Conservation (phyloP, 2,329 filamentous ascomycete genomes). For the Penicillium expansum region DNA sequence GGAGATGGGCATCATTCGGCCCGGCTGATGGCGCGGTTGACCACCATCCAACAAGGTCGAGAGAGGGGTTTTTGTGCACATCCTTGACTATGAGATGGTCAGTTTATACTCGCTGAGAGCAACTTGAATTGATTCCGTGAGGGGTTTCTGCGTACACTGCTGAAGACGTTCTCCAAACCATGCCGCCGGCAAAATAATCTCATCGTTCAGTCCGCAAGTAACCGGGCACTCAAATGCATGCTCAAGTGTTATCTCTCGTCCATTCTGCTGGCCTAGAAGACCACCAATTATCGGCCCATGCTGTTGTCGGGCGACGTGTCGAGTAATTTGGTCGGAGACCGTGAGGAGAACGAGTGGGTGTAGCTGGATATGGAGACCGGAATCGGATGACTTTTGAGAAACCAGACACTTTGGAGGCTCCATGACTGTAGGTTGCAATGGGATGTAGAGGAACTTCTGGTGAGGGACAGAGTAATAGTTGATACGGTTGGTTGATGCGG, state of each 20-base stretch:
- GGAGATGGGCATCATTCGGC: constrained; percentile 64
- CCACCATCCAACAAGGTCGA: constrained; percentile 92
- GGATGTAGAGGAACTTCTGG: neutral
- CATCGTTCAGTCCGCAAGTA: constrained; percentile 50
- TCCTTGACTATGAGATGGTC: constrained; percentile 66
- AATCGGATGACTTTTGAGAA: constrained; percentile 68
- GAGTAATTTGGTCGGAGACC: constrained; percentile 93
- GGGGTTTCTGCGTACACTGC: constrained; percentile 64
- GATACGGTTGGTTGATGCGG: constrained; percentile 14
- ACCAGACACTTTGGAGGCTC: constrained; percentile 57
- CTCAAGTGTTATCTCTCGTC: constrained; percentile 85
- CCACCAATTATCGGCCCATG: constrained; percentile 77
- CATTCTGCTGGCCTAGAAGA: constrained; percentile 87
- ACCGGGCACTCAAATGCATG: constrained; percentile 84
- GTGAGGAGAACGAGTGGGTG: constrained; percentile 94
- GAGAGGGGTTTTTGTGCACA: constrained; percentile 77
- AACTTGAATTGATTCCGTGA: neutral
- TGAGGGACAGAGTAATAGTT: constrained; percentile 9
- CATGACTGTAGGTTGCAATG: constrained; percentile 45
- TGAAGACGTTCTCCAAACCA: constrained; percentile 79
- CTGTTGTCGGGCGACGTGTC: constrained; percentile 76
- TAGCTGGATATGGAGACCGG: constrained; percentile 73
- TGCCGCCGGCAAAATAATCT: constrained; percentile 60
- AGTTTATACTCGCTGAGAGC: neutral
- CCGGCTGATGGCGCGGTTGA: constrained; percentile 71